Base-by-base conservation (phyloP, 495 filamentous ascomycete genomes). In the Neurospora terricola region DNA sequence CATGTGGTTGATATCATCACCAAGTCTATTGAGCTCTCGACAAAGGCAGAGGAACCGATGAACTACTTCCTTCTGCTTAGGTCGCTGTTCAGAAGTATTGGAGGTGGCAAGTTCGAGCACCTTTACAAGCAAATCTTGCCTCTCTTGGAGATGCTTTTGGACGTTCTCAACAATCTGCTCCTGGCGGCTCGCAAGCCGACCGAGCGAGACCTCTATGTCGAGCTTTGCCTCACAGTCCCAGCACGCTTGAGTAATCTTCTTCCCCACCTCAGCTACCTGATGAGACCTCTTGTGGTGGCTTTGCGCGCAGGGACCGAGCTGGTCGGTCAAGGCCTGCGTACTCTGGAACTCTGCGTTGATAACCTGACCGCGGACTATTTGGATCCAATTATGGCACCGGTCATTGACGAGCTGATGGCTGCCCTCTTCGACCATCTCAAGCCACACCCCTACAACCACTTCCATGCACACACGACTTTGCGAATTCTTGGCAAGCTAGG, bases 371-470 rank as follows among this genome's bases (percentile, higher is more conserved):
- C 96, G 0, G 96, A 99, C 76, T 99, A 99, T 78, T 80, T 99
- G 38, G 96, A 99, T 76, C 96, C 96, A 0, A 99, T 99, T 72
- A 99, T 99, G 96, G 93, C 94, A 7, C 96, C 96, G 2, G 96
- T 97, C 62, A 98, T 99, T 82, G 96, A 98, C 76, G 96, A 99
- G 75, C 83, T 99, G 71, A 98, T 98, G 94, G 93, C 93, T 54
- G 94, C 94, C 5, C 86, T 99, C 9, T 98, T 95, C 88, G 93
- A 97, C 73, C 96, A 98, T 78, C 86, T 99, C 39, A 91, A 90
- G 74, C 96, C 96, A 4, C 89, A 92, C 70, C 94, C 96, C 0
- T 97, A 98, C 78, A 97, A 92, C 76, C 96, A 99, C 77, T 96
- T 97, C 79, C 94, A 97, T 79, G 91, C 96, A 2, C 96, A 99